Evolutionary conservation across 768 basidiomycete genomes (phyloP).

Genomic region (Kwoniella botswanensis): DNA sequence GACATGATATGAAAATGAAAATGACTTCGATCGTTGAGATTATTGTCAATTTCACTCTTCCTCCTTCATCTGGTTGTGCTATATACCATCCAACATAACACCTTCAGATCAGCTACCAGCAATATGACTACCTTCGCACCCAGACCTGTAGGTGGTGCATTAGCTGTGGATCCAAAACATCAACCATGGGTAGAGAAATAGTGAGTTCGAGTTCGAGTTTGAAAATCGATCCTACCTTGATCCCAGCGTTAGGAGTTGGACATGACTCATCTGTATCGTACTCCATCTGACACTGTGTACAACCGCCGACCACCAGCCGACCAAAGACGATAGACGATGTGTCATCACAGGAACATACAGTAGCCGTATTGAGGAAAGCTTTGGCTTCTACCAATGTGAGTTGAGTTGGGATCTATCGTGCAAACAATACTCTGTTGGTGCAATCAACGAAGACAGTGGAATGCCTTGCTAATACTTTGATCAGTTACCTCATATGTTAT

Average conservation of each 20-base stretch:
- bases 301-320: constrained; percentile 64
- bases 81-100: no score
- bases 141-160: constrained; percentile 30
- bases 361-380: constrained; percentile 87
- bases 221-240: constrained; percentile 9
- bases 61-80: no score
- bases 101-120: background rate
- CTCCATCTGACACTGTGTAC: background rate
- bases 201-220: constrained; percentile 61
- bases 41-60: no score
- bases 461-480: no score
- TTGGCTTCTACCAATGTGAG: constrained; percentile 87
- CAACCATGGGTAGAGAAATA: constrained; percentile 97
- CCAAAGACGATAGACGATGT: constrained; percentile 98
- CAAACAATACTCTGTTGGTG: no score
- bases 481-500: constrained; percentile 99
- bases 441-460: no score
- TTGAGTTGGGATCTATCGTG: background rate
- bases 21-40: no score
- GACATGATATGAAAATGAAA: no score
- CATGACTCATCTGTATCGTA: background rate
- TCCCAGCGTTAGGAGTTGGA: background rate
- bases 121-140: constrained; percentile 34
- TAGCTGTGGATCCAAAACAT: constrained; percentile 45
- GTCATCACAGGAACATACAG: constrained; percentile 94